Conservation (phyloP, 495 filamentous ascomycete genomes). For the Chaetomium tenue region DNA sequence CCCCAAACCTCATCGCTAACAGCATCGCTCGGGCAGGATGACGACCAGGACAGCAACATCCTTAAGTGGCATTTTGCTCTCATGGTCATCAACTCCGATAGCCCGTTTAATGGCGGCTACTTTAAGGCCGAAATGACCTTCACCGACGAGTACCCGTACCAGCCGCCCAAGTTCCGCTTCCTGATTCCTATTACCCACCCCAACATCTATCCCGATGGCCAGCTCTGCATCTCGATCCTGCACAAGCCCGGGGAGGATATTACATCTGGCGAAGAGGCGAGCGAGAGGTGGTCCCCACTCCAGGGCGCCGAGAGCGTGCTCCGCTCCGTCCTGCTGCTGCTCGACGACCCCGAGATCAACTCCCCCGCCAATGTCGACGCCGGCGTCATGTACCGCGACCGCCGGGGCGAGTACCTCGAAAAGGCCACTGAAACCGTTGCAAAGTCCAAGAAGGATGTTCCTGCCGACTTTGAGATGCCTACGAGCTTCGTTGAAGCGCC, state of each 20-base stretch:
- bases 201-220: constrained; percentile 88
- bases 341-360: constrained; percentile 89
- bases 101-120: constrained; percentile 88
- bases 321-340: constrained; percentile 85
- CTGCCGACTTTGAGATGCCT: constrained; percentile 79
- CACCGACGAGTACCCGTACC: constrained; percentile 83
- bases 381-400: constrained; percentile 75
- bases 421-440: constrained; percentile 70
- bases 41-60: constrained; percentile 66
- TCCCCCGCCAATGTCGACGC: constrained; percentile 96
- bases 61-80: constrained; percentile 84
- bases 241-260: constrained; percentile 88
- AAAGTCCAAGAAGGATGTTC: constrained; percentile 72
- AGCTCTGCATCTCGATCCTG: constrained; percentile 93
- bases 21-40: constrained; percentile 40
- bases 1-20: constrained; percentile 14
- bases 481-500: constrained; percentile 60
- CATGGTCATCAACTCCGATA: constrained; percentile 88
- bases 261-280: constrained; percentile 83
- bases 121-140: constrained; percentile 89
- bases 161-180: constrained; percentile 91
- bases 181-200: constrained; percentile 77
- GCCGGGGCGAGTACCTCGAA: constrained; percentile 63
- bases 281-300: constrained; percentile 88
- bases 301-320: constrained; percentile 93